Base-by-base conservation (phyloP, 2,329 filamentous ascomycete species). In the Botrytis fragariae region DNA sequence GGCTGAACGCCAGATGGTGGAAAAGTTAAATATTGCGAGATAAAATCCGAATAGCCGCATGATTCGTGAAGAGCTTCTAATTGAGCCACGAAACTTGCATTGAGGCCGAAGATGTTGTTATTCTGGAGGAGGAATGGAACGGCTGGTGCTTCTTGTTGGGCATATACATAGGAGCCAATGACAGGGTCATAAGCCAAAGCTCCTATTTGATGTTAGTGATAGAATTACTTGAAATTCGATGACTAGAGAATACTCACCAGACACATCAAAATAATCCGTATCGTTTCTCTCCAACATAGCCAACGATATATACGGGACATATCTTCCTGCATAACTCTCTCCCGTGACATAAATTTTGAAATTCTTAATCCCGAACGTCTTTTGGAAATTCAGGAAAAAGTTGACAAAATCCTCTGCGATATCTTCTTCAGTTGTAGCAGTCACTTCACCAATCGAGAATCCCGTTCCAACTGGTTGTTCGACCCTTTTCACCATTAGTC, bases 311-410 rank as follows among this genome's bases (percentile, higher is more conserved):
- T 51, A 51, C 25, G 48, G 48, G 25, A 51, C 48, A 51, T 51
- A n/a, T 7, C 48, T 51, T n/a, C 48, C 48, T n/a, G 48, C 48
- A 7, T 88, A 88, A 4, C 83, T 85, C 76, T 89, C 87, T 72
- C 87, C 87, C 4, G 87, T 86, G 42, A 89, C 78, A 76, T 87
- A 89, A 0, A 87, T 84, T 75, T 87, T 86, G 77, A 83, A 85
- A n/a, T 84, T 83, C 37, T 86, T 82, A 72, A 87, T 79, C n/a
- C 84, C 83, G 77, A 90, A 90, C 9, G 84, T 84, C 48, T 87
- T 83, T 59, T 88, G 80, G 76, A 89, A 89, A 75, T 87, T 87
- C 80, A 86, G 85, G 82, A 82, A 86, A 78, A 86, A 87, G 4
- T 84, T 84, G 5, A 83, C 81, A 74, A 87, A 87, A 44, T 87